Conservation (phyloP, 208 protist genomes). For the Leishmania braziliensis region DNA sequence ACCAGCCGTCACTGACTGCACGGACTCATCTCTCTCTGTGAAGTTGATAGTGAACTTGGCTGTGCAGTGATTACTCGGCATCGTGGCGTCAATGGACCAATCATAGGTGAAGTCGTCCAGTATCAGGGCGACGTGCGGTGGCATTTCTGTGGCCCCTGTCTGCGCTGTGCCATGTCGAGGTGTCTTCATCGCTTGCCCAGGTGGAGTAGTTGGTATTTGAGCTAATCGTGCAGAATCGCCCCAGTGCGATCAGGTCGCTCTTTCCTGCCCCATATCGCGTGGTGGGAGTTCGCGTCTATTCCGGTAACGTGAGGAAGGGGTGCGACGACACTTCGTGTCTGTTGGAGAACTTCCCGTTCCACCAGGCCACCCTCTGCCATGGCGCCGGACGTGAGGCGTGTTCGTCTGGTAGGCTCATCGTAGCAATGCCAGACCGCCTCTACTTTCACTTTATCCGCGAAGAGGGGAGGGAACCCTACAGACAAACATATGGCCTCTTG, state of each 20-base stretch:
- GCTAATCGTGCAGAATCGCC: neutral
- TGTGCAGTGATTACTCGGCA: neutral
- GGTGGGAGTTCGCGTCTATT: neutral
- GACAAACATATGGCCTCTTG: neutral
- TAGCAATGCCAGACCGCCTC: neutral
- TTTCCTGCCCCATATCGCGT: neutral
- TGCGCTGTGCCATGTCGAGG: neutral
- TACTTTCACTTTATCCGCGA: neutral
- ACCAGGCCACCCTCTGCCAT: neutral
- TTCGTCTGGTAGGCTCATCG: neutral
- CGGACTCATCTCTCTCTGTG: neutral
- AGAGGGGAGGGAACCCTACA: too few relatives aligned
- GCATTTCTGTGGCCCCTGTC: too few relatives aligned
- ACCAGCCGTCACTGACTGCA: neutral
- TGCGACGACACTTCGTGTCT: neutral
- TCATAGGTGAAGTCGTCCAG: neutral
- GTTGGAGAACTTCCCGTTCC: neutral
- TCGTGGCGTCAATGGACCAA: neutral
- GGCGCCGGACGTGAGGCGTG: neutral
- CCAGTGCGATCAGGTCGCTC: too few relatives aligned
- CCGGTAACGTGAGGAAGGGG: neutral
- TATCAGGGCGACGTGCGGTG: neutral
- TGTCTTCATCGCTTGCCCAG: neutral
- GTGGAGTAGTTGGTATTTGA: neutral
- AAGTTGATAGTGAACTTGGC: neutral